Evolutionary conservation across 2,329 filamentous ascomycete species (phyloP).

Genomic region (Penicillium sp.): DNA sequence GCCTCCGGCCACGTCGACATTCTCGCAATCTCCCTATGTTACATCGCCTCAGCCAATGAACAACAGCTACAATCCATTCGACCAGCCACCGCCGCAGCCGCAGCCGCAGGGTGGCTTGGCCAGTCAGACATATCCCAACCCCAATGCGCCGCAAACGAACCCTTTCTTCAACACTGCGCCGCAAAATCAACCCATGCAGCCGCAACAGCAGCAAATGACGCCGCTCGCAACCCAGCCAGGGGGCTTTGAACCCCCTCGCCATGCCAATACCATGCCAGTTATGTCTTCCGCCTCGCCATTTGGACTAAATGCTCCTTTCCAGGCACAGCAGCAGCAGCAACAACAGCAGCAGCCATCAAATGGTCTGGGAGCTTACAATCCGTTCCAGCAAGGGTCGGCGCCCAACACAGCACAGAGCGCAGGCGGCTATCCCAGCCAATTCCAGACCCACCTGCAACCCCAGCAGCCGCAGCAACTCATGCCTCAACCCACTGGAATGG

Average conservation of each 20-base stretch:
- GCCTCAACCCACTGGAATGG: slow-evolving; percentile 45
- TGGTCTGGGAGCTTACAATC: slow-evolving; percentile 32
- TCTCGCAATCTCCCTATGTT: slow-evolving; percentile 37
- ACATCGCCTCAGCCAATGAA: slow-evolving; percentile 39
- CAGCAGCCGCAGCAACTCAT: slow-evolving; percentile 33
- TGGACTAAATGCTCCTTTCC: slow-evolving; percentile 28
- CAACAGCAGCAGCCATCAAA: slow-evolving; percentile 26
- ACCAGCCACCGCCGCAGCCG: slow-evolving; percentile 36
- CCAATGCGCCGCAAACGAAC: slow-evolving; percentile 31
- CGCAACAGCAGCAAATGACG: slow-evolving; percentile 22
- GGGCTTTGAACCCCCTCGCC: slow-evolving; percentile 20
- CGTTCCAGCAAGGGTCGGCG: slow-evolving; percentile 34
- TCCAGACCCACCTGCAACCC: slow-evolving; percentile 22
- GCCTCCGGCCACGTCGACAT: slow-evolving; percentile 41
- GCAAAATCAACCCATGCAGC: slow-evolving; percentile 23
- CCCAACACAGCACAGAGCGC: slow-evolving; percentile 27
- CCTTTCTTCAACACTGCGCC: slow-evolving; percentile 38
- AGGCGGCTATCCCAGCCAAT: slow-evolving; percentile 27
- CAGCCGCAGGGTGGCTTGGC: slow-evolving; percentile 30
- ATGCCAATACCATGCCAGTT: slow-evolving; percentile 43
- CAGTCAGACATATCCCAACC: slow-evolving; percentile 26
- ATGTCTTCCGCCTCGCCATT: slow-evolving; percentile 36
- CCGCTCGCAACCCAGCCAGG: slow-evolving; percentile 11
- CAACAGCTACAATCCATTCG: slow-evolving; percentile 46
- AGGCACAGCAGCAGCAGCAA: slow-evolving; percentile 28